Base-by-base conservation (phyloP, 768 basidiomycete species). In the Trametes cubensis region DNA sequence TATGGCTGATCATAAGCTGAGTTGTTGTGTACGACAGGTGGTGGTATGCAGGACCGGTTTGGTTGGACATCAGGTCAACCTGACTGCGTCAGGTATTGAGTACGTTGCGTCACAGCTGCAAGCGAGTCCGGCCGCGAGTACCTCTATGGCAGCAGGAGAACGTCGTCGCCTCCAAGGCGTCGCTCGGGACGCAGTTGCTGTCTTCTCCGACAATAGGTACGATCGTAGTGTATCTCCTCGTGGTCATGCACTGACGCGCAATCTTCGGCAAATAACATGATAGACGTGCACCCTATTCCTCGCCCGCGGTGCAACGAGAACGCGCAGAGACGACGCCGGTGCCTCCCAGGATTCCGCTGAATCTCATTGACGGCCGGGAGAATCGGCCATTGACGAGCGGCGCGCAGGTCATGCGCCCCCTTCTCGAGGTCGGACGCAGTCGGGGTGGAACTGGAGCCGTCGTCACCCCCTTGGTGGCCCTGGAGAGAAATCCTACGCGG, bases 351-450 rank as follows among this genome's bases (percentile, higher is more conserved):
- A 13, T 48, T 8, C 17, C 40, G 21, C 62, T 20, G 4, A 17
- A 58, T 28, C 54, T 58, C 57, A 30, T 58, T 25, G 56, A 58
- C 18, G 52, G 51, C 6, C 17, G 21, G 3, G 18, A 6, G 4
- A 11, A 58, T 18, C 46, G 23, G 14, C 56, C 57, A 11, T 15
- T 58, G 45, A n/a, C 25, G 1, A 26, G 13, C 20, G 42, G 15
- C 34, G 0, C 18, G 2, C 62, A 63, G 21, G 15, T 6, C 0
- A 44, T 55, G n/a, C 55, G 61, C 0, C 30, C 18, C 4, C 18
- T 58, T 4, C 20, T 2, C 17, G 56, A 63, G 44, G 21, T 58
- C 7, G 46, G 45, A 6, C 56, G 57, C 11, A 63, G 57, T 41
- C 55, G 62, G 18, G 25, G 51, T 15, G 52, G 55, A 3, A 21